Evolutionary conservation across 768 basidiomycete genomes (phyloP).

Genomic region (Pleurotus giganteus): DNA sequence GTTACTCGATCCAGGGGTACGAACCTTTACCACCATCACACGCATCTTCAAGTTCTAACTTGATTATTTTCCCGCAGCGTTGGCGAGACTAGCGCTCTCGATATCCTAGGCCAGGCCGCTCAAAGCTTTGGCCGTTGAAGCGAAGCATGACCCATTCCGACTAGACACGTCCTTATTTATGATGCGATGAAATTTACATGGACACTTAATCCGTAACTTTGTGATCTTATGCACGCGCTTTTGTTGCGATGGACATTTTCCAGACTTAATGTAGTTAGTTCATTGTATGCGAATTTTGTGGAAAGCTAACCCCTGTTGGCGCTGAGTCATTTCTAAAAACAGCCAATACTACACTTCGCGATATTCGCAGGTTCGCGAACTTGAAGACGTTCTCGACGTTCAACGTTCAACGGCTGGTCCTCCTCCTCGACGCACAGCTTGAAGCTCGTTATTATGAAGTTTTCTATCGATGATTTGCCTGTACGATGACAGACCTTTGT

Average conservation of each 20-base stretch:
- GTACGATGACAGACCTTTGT: constrained; percentile 38
- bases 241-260: too few relatives aligned
- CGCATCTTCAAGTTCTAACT: neutral
- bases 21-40: constrained; percentile 11
- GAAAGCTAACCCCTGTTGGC: neutral
- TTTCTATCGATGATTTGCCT: constrained; percentile 77
- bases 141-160: neutral
- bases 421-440: constrained; percentile 3
- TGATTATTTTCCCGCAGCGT: neutral
- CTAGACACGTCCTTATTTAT: neutral
- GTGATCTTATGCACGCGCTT: too few relatives aligned
- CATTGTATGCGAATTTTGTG: too few relatives aligned
- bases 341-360: too few relatives aligned
- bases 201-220: neutral
- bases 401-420: constrained; percentile 5
- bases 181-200: neutral
- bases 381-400: neutral
- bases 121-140: neutral
- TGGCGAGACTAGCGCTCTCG: neutral
- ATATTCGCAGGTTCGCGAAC: too few relatives aligned
- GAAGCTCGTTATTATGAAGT: constrained; percentile 57
- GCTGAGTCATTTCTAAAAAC: neutral
- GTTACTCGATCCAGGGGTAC: constrained; percentile 49
- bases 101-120: constrained; percentile 8
- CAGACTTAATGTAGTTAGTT: too few relatives aligned